Evolutionary conservation across 257 asterid genomes (phyloP).

Genomic region (Solanum appendiculatum): DNA sequence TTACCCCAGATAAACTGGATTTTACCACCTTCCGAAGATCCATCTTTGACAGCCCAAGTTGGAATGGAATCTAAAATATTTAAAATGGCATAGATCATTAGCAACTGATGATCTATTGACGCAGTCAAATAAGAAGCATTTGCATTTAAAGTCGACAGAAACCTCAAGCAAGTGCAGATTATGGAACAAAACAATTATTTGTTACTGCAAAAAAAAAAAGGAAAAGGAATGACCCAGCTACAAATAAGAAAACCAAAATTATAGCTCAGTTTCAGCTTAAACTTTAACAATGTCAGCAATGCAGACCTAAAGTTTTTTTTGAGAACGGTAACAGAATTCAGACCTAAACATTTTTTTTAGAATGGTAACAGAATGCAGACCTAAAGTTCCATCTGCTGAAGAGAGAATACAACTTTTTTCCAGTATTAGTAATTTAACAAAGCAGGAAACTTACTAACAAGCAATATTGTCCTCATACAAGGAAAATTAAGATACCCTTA

Average conservation of each 20-base stretch:
- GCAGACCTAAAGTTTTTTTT: background rate
- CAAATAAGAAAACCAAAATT: background rate
- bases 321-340: no score
- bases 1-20: conserved; percentile 88
- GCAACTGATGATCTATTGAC: background rate
- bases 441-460: background rate
- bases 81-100: background rate
- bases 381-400: background rate
- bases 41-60: conserved; percentile 74
- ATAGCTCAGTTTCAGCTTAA: background rate
- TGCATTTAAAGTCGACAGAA: background rate
- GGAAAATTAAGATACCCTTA: background rate
- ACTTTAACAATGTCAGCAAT: background rate
- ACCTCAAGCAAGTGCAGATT: background rate
- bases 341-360: no score
- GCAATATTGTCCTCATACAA: background rate
- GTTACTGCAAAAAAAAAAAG: background rate
- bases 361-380: no score
- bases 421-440: background rate
- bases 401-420: background rate
- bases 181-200: background rate
- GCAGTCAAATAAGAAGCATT: background rate
- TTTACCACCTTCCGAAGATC: conserved; percentile 90
- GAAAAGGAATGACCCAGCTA: background rate
- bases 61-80: conserved; percentile 69